A percentile compares a stretch with the other conserved stretches of the same genome.
Conservation (phyloP, 345 rosid genomes). For the Gossypium sturtianum region DNA sequence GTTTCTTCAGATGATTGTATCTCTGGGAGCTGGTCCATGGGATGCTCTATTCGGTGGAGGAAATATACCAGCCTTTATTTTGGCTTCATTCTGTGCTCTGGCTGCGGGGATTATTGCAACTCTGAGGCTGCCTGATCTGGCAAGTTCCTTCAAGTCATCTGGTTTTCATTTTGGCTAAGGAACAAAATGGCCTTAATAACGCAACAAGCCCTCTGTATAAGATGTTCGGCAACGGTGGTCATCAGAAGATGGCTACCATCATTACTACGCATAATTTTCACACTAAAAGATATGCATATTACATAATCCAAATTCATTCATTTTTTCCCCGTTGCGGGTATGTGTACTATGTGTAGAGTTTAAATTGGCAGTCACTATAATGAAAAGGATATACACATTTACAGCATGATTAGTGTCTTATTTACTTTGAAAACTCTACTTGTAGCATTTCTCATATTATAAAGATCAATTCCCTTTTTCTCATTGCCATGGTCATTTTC, state of each 20-base stretch:
- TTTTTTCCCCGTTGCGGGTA: slow-evolving; percentile 27
- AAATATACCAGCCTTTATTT: slow-evolving; percentile 80
- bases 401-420: not conserved
- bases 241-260: slow-evolving; percentile 8
- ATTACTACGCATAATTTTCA: slow-evolving; percentile 17
- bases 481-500: not conserved
- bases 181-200: not conserved
- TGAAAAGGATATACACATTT: slow-evolving; percentile 4
- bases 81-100: slow-evolving; percentile 69
- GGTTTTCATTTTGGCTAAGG: slow-evolving; percentile 79
- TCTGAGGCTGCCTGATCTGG: slow-evolving; percentile 65
- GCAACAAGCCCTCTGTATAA: not conserved
- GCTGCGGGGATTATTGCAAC: slow-evolving; percentile 66
- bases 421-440: not conserved
- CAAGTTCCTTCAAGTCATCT: slow-evolving; percentile 51
- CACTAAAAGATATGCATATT: slow-evolving; percentile 5
- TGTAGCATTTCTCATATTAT: not conserved
- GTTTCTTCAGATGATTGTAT: slow-evolving; percentile 64
- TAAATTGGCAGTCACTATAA: slow-evolving; percentile 21
- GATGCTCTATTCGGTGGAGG: slow-evolving; percentile 97
- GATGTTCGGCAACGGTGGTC: slow-evolving; percentile 1
- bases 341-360: slow-evolving; percentile 20
- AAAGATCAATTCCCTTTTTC: not conserved
- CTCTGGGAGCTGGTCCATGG: slow-evolving; percentile 96
- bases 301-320: slow-evolving; percentile 33